These are phyloP conservation scores for Lepraria neglecta DNA, from an alignment of 495 filamentous ascomycete species.

Conservation along the genomic window DNA sequence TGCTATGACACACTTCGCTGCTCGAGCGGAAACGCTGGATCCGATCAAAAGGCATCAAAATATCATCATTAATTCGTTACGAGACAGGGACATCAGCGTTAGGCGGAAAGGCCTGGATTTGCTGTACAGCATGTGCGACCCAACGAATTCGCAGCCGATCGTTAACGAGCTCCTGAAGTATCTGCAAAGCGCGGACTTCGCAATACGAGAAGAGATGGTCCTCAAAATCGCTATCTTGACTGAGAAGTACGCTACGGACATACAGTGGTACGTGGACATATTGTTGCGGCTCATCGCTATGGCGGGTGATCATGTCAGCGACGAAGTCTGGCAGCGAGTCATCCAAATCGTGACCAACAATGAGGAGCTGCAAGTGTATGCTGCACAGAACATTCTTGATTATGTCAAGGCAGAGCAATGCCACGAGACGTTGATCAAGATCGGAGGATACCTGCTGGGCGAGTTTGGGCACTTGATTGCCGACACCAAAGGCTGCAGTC, in stretches of 20 bases:
- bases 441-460: slow-evolving; percentile 89
- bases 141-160: slow-evolving; percentile 82
- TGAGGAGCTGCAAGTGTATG: slow-evolving; percentile 95
- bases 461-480: slow-evolving; percentile 98
- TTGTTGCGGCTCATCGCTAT: slow-evolving; percentile 90
- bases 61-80: slow-evolving; percentile 87
- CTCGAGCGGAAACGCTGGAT: slow-evolving; percentile 87
- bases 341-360: slow-evolving; percentile 99
- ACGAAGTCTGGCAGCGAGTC: slow-evolving; percentile 98
- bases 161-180: slow-evolving; percentile 92
- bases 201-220: slow-evolving; percentile 98
- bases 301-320: slow-evolving; percentile 97
- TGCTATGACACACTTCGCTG: slow-evolving; percentile 97
- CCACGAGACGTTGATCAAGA: slow-evolving; percentile 95
- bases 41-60: slow-evolving; percentile 98
- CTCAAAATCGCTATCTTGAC: slow-evolving; percentile 97
- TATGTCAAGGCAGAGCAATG: slow-evolving; percentile 88
- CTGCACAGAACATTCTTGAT: slow-evolving; percentile 81
- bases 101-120: slow-evolving; percentile 91
- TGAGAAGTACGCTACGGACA: slow-evolving; percentile 96
- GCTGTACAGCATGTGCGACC: slow-evolving; percentile 99
- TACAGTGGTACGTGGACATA: slow-evolving; percentile 99
- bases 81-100: slow-evolving; percentile 96
- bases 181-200: slow-evolving; percentile 93
- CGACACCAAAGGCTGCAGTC: slow-evolving; percentile 87